Evolutionary conservation across 331 rosid genomes (phyloP).

Genomic region (Saraca asoca): DNA sequence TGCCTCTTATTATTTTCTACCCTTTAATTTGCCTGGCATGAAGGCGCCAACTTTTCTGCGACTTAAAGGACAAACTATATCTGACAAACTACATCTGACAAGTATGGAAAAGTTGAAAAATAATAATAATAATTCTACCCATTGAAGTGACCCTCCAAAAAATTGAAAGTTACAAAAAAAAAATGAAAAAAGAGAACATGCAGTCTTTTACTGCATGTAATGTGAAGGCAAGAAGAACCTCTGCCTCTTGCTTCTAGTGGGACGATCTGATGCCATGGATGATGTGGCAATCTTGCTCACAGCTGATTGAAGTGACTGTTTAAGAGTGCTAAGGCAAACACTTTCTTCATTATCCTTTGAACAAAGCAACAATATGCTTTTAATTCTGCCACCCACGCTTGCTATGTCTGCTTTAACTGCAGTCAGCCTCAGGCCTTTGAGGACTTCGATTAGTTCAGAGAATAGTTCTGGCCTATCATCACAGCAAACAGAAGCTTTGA

Average conservation of each 20-base stretch:
- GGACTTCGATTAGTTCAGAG: conserved; percentile 77
- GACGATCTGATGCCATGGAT: conserved; percentile 51
- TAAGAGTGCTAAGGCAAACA: conserved; percentile 64
- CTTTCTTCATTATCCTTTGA: conserved; percentile 55
- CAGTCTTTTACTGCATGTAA: conserved; percentile 41
- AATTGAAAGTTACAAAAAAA: not conserved
- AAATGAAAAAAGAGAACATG: not conserved
- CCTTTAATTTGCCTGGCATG: no score
- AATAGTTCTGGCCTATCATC: conserved; percentile 88
- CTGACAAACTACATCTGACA: no score
- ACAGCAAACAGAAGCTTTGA: conserved; percentile 84
- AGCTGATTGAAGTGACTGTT: conserved; percentile 71
- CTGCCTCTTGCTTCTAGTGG: conserved; percentile 88
- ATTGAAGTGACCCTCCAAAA: conserved; percentile 20
- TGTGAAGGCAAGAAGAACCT: conserved; percentile 89
- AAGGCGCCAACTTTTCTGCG: no score
- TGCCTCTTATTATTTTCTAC: no score
- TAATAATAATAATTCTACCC: conserved; percentile 28
- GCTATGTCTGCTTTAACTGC: conserved; percentile 72
- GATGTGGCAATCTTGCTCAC: conserved; percentile 62
- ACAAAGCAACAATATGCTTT: conserved; percentile 72
- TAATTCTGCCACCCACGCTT: conserved; percentile 81
- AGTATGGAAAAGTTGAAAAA: conserved; percentile 17
- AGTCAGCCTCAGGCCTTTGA: conserved; percentile 60
- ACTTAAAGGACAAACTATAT: no score